Base-by-base conservation (phyloP, 345 rosid species). In the Pistacia atlantica region DNA sequence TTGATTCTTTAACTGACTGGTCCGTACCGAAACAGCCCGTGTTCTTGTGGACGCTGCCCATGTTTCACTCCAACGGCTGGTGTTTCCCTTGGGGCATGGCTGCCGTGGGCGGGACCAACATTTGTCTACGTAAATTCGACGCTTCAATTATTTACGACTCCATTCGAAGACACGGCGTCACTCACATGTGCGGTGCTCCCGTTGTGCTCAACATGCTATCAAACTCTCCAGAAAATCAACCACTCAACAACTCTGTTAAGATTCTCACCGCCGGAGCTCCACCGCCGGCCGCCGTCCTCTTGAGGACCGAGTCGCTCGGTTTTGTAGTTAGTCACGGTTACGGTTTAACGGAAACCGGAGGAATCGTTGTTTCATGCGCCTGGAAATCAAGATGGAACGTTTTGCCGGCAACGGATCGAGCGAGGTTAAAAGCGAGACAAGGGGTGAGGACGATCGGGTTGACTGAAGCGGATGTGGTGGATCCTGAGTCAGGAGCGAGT, bases 171-270 rank as follows among this genome's bases (percentile, higher is more conserved):
- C 65, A 61, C 38, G 38, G 65, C 7, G 65, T 61, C 18, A 61
- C 65, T 31, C 65, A 61, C 65, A 61, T 61, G 65, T 61, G 65
- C 13, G 65, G 65, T 2, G 65, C 65, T 11, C 65, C 65, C 33
- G 65, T 61, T 2, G 65, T 61, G 17, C 65, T 61, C 18, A 61
- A 61, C 65, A 61, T 61, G 65, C 38, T 61, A 28, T 61, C 65
- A 11, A 11, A 28, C 42, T 61, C 42, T 61, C n/a, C 65, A 37
- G 42, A 31, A 42, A 61, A 12, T 16, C 8, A 61, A 61, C 65
- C 65, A 1, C 18, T 61, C 4, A 28, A 28, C 12, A 31, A 28
- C 1, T 37, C 65, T 5, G 65, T 61, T 12, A 14, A 14, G 0
- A 28, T 61, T 61, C 38, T 61, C 8, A 61, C 65, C 13, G 42